Evolutionary conservation across 257 asterid species (phyloP).

Genomic region (Paraleonurus japonicus): DNA sequence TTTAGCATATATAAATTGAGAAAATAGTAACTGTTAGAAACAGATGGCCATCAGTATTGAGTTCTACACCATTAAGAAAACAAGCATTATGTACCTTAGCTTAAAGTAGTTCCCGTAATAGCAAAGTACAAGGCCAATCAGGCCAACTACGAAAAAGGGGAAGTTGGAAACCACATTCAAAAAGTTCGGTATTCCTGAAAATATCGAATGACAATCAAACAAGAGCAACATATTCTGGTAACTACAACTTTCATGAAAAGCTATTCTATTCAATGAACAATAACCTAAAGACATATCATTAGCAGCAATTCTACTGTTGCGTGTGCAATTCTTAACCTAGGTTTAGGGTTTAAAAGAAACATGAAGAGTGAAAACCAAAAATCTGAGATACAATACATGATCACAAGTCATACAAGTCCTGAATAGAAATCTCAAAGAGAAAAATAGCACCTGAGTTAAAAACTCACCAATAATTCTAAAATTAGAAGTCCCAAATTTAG

Average conservation of each 20-base stretch:
- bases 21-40: neutral
- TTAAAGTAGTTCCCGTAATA: constrained; percentile 75
- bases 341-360: neutral
- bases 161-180: constrained; percentile 88
- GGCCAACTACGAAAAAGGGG: constrained; percentile 78
- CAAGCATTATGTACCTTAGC: constrained; percentile 55
- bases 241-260: neutral
- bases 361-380: neutral
- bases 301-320: neutral
- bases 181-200: constrained; percentile 85
- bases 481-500: constrained; percentile 5
- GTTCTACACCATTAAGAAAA: constrained; percentile 2
- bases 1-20: constrained; percentile 5
- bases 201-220: constrained; percentile 21
- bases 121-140: constrained; percentile 82
- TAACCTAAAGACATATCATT: neutral
- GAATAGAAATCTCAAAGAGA: neutral
- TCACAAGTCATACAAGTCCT: neutral
- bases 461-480: neutral
- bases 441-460: neutral
- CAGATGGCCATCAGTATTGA: neutral
- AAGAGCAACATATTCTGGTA: neutral
- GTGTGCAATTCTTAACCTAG: constrained; percentile 2
- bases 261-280: neutral
- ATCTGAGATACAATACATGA: neutral